Evolutionary conservation across 805 yeast species (phyloP).

Genomic region (Candida vartiovaarae): DNA sequence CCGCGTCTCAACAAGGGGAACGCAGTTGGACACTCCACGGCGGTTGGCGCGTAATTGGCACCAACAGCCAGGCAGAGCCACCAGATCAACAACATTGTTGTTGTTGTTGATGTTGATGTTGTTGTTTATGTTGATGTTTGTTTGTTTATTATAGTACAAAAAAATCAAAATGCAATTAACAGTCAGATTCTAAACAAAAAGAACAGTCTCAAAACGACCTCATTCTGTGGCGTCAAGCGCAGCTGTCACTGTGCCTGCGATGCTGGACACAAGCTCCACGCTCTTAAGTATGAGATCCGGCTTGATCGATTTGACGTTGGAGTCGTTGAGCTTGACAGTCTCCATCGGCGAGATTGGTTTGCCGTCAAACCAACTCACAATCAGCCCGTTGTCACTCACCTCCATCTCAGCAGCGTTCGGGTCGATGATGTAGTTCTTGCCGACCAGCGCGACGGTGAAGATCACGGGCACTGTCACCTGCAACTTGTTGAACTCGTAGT

Average conservation of each 20-base stretch:
- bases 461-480: conserved; percentile 62
- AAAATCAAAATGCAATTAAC: too few relatives aligned
- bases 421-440: conserved; percentile 60
- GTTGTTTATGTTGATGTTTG: not conserved
- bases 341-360: conserved; percentile 66
- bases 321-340: conserved; percentile 53
- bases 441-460: conserved; percentile 71
- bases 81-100: not conserved
- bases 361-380: conserved; percentile 66
- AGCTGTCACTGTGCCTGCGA: conserved; percentile 55
- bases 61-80: not conserved
- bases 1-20: conserved; percentile 11
- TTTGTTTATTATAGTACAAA: not conserved
- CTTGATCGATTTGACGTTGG: conserved; percentile 47
- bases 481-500: conserved; percentile 68
- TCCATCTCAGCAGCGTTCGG: conserved; percentile 87
- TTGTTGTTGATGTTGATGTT: not conserved
- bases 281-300: conserved; percentile 43
- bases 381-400: conserved; percentile 77
- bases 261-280: conserved; percentile 47
- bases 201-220: not conserved
- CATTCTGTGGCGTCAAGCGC: conserved; percentile 13
- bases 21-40: conserved; percentile 24
- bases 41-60: conserved; percentile 19
- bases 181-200: not conserved